These are phyloP conservation scores for Tilletia caries DNA, from an alignment of 1,284 basidiomycete genomes.

Conservation along the genomic window DNA sequence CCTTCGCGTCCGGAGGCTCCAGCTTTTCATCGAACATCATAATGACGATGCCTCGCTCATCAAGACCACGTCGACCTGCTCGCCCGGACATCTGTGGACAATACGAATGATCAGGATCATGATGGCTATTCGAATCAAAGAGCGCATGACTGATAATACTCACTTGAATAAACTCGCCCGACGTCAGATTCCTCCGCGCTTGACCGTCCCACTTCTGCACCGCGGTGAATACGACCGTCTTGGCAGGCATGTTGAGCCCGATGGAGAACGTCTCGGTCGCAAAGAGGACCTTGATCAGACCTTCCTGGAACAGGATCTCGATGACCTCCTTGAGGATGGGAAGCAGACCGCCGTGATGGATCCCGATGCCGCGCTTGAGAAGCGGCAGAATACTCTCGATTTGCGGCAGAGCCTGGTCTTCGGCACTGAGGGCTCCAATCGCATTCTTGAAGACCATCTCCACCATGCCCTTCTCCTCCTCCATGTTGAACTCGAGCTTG, in stretches of 20 bases:
- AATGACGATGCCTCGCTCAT: constrained; percentile 98
- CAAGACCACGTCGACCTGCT: constrained; percentile 91
- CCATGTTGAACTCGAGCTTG: constrained; percentile 92
- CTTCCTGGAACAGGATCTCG: constrained; percentile 98
- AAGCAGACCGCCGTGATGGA: constrained; percentile 95
- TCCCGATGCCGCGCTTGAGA: constrained; percentile 91
- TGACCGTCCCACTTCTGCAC: constrained; percentile 94
- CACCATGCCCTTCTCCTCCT: constrained; percentile 87
- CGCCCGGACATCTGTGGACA: constrained; percentile 89
- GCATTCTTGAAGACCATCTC: constrained; percentile 90
- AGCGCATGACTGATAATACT: too few species aligned
- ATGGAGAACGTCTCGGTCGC: constrained; percentile 99
- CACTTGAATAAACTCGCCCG: constrained; percentile 57
- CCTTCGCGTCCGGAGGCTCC: constrained; percentile 85
- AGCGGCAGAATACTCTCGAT: constrained; percentile 90
- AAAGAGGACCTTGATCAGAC: constrained; percentile 97
- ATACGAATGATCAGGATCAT: neutral
- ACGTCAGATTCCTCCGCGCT: constrained; percentile 78
- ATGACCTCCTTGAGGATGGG: constrained; percentile 99
- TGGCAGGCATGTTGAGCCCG: constrained; percentile 98
- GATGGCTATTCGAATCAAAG: too few species aligned
- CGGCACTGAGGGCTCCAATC: constrained; percentile 79
- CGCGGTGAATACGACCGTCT: constrained; percentile 96
- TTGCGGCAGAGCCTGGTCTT: constrained; percentile 87
- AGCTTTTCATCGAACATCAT: constrained; percentile 99